These are phyloP conservation scores for Plantago ovata DNA, from an alignment of 257 asterid species.

Conservation along the genomic window DNA sequence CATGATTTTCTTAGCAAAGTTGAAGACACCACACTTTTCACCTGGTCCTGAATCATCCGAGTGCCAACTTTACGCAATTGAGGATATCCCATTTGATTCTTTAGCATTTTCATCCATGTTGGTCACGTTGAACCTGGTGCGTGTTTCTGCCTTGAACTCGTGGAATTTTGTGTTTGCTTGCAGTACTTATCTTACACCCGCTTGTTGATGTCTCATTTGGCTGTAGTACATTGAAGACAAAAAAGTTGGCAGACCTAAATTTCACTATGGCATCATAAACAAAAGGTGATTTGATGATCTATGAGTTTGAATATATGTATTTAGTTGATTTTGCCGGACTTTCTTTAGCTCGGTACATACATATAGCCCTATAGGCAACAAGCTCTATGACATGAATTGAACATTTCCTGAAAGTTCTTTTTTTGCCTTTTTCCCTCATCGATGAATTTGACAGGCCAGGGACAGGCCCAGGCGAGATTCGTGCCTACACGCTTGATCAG, in stretches of 20 bases:
- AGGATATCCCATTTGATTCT: constrained; percentile 85
- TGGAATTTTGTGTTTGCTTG: neutral
- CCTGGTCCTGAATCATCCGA: constrained; percentile 94
- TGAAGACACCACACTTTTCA: constrained; percentile 73
- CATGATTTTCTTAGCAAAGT: constrained; percentile 81
- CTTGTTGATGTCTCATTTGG: constrained; percentile 10
- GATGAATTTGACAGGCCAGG: constrained; percentile 70
- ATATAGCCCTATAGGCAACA: neutral
- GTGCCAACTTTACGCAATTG: constrained; percentile 65
- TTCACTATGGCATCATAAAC: constrained; percentile 88
- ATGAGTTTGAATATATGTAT: constrained; percentile 1
- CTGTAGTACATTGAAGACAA: constrained; percentile 75
- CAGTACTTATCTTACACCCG: constrained; percentile 3
- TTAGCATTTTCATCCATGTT: constrained; percentile 93
- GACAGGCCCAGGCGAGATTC: constrained; percentile 82
- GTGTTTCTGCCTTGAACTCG: constrained; percentile 11
- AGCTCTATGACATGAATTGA: neutral
- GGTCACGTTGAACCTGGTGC: constrained; percentile 78
- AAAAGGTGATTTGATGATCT: constrained; percentile 47
- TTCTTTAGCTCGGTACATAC: neutral
- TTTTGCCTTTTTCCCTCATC: neutral
- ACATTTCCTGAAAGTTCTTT: neutral
- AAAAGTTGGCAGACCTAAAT: constrained; percentile 60
- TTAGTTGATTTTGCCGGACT: neutral
- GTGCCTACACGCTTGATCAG: constrained; percentile 66